phyloP scores from a whole-genome alignment of 345 rosid species.

The Euphorbia tirucalli region DNA sequence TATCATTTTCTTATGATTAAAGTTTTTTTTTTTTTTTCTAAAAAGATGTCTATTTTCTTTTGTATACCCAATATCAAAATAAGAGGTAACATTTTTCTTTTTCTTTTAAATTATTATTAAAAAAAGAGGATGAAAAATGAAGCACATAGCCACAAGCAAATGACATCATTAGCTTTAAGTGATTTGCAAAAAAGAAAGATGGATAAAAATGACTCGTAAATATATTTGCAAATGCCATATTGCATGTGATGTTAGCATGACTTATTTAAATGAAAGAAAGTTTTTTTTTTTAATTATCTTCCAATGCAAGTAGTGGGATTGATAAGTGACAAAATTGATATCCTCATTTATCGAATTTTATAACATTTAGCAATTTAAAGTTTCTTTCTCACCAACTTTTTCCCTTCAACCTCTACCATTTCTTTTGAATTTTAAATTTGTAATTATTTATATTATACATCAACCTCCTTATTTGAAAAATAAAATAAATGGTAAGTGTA shows the following conservation, averaged over 20 bases:
- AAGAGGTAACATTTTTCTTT: too few relatives aligned
- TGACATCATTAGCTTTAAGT: neutral
- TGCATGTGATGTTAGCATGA: conserved; percentile 10
- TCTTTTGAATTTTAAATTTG: conserved; percentile 1
- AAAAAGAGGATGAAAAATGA: neutral
- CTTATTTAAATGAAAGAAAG: neutral
- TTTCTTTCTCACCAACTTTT: conserved; percentile 16
- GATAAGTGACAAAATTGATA: conserved; percentile 16
- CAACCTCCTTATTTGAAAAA: neutral
- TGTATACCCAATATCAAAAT: neutral
- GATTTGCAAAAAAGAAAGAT: neutral
- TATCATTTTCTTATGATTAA: neutral
- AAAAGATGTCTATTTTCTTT: neutral
- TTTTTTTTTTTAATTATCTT: neutral
- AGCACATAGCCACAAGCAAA: neutral
- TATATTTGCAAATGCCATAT: neutral
- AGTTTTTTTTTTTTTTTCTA: neutral
- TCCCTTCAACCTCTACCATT: neutral
- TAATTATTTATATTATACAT: neutral
- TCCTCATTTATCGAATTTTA: neutral
- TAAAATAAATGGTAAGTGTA: neutral
- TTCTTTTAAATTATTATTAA: neutral
- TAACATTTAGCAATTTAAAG: neutral
- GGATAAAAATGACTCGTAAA: conserved; percentile 1
- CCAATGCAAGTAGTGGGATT: conserved; percentile 3